These are phyloP conservation scores for Oryza rufipogon DNA, from an alignment of 176 grass and related monocot species.

Conservation along the genomic window DNA sequence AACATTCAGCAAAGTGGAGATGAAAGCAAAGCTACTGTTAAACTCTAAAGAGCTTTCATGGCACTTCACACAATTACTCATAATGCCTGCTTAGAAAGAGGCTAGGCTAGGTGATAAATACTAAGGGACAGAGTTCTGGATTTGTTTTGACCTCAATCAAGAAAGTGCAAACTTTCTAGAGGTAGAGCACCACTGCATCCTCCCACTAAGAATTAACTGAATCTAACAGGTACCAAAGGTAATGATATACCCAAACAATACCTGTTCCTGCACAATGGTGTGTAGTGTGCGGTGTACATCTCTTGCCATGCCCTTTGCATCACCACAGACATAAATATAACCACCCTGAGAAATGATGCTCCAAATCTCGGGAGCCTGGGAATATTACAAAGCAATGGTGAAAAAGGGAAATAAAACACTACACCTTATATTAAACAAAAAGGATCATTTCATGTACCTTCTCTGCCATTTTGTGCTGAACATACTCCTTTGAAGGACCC, in stretches of 20 bases:
- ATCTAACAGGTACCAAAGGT: neutral
- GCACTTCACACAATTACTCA: neutral
- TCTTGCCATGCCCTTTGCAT: slow-evolving; percentile 95
- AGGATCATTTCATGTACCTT: slow-evolving; percentile 57
- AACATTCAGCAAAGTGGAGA: slow-evolving; percentile 21
- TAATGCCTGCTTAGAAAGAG: neutral
- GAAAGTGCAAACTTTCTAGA: neutral
- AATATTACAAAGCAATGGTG: slow-evolving; percentile 23
- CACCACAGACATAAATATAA: slow-evolving; percentile 91
- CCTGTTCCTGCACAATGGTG: slow-evolving; percentile 85
- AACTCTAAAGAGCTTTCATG: neutral
- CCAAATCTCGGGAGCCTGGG: slow-evolving; percentile 78
- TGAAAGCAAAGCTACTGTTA: neutral
- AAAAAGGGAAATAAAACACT: neutral
- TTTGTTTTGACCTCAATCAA: neutral
- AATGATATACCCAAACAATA: slow-evolving; percentile 15
- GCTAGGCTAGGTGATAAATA: neutral
- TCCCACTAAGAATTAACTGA: neutral
- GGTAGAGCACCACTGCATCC: neutral
- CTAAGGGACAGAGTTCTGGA: neutral
- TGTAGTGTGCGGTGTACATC: slow-evolving; percentile 86
- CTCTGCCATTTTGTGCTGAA: slow-evolving; percentile 89
- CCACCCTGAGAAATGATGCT: slow-evolving; percentile 78
- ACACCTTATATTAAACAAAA: neutral
- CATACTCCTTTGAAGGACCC: slow-evolving; percentile 90